Evolutionary conservation across 2,329 filamentous ascomycete species (phyloP).

Genomic region (Pseudophaeomoniella oleicola): DNA sequence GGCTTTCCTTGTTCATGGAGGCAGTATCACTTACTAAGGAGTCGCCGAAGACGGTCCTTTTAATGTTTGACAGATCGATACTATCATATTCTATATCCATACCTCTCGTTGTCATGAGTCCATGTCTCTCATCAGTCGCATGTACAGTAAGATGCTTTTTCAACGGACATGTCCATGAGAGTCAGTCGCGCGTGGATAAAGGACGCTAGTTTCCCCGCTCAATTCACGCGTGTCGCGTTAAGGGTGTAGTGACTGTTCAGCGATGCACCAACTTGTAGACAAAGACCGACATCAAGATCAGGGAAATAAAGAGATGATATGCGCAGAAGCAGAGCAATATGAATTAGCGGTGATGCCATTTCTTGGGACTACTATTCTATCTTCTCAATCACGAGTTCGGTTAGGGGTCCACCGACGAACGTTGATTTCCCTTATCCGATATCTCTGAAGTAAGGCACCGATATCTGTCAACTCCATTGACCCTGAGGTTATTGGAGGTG

Average conservation of each 20-base stretch:
- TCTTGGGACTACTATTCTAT: neutral
- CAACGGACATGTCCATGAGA: no score
- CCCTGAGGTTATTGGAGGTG: slow-evolving; percentile 43
- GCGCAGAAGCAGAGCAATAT: no score
- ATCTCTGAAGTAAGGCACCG: slow-evolving; percentile 48
- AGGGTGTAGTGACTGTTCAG: no score
- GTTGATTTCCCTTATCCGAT: slow-evolving; percentile 66
- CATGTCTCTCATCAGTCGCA: no score
- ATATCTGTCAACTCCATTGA: slow-evolving; percentile 35
- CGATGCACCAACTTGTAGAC: no score
- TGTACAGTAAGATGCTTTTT: no score
- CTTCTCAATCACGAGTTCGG: slow-evolving; percentile 47
- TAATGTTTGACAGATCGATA: slow-evolving; percentile 6
- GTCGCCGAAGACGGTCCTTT: slow-evolving; percentile 3
- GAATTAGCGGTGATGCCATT: neutral
- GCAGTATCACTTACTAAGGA: slow-evolving; percentile 4
- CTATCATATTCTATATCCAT: slow-evolving; percentile 9
- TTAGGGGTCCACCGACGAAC: slow-evolving; percentile 76
- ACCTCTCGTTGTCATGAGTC: no score
- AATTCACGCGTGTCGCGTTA: no score
- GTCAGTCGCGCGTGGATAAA: no score
- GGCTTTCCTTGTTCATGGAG: neutral
- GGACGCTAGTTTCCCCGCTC: no score
- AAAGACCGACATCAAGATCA: no score
- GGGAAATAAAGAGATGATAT: no score